Evolutionary conservation across 495 filamentous ascomycete species (phyloP).

Genomic region (Opeltia flavorubescens): DNA sequence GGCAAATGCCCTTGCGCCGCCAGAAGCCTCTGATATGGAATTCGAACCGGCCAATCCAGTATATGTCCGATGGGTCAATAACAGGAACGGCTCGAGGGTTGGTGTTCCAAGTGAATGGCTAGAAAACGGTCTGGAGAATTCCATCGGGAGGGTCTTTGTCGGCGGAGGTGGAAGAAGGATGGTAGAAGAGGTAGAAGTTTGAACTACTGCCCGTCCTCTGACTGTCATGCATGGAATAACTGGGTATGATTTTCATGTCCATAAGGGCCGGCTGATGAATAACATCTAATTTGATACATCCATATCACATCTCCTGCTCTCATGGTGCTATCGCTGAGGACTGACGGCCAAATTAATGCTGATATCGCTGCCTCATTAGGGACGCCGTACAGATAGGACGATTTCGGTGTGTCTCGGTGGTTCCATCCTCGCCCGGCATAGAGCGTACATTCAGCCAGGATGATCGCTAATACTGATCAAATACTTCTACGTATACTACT

Average conservation of each 20-base stretch:
- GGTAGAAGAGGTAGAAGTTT: conserved; percentile 28
- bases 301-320: too few species aligned
- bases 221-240: conserved; percentile 6
- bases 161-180: conserved; percentile 23
- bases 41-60: conserved; percentile 46
- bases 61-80: conserved; percentile 70
- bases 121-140: conserved; percentile 25
- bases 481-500: too few species aligned
- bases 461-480: too few species aligned
- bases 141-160: conserved; percentile 50
- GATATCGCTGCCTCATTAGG: too few species aligned
- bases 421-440: too few species aligned
- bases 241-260: background rate
- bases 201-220: background rate
- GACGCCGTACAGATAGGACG: too few species aligned
- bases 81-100: conserved; percentile 48
- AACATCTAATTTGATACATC: too few species aligned
- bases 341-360: too few species aligned
- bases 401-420: too few species aligned
- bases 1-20: conserved; percentile 34
- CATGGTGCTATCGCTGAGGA: too few species aligned
- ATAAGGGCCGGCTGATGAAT: background rate
- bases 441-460: too few species aligned
- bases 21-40: conserved; percentile 30
- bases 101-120: conserved; percentile 78